These are phyloP conservation scores for Penicillium argentinense DNA, from an alignment of 495 filamentous ascomycete species.

Conservation along the genomic window DNA sequence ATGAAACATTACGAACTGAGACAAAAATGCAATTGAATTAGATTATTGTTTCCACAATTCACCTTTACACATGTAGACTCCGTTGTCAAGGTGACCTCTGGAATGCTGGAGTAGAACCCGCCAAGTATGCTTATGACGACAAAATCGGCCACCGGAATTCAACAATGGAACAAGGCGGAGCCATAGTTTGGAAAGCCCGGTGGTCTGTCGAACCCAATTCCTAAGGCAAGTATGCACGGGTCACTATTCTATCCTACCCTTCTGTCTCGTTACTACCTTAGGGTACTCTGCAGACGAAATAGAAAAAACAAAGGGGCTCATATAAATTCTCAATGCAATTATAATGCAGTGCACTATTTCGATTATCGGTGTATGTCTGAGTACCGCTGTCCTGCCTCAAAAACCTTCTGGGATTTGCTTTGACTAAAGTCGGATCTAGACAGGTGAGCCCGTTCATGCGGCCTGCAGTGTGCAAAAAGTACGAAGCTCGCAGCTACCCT, in stretches of 20 bases:
- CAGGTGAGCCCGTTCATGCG: too few species aligned
- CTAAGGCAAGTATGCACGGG: background rate
- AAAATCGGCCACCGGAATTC: background rate
- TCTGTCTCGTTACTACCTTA: background rate
- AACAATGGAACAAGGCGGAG: background rate
- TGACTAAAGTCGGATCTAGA: too few species aligned
- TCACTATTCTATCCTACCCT: background rate
- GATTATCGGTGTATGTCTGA: conserved; percentile 9
- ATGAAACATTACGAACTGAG: conserved; percentile 1
- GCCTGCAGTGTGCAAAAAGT: too few species aligned
- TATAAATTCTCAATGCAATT: too few species aligned
- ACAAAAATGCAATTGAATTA: background rate
- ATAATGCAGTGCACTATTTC: too few species aligned
- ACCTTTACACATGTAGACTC: background rate
- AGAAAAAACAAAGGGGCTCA: too few species aligned
- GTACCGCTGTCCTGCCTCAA: background rate
- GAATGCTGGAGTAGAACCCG: background rate
- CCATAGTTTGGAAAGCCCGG: background rate
- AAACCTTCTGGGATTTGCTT: too few species aligned
- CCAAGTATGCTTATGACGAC: background rate
- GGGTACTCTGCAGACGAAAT: background rate
- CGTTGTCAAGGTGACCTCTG: background rate
- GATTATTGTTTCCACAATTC: background rate
- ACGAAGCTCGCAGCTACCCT: background rate
- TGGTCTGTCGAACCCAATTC: background rate